Evolutionary conservation across 192 early-diverging fungal genomes (phyloP).

Genomic region (Radiomyces spectabilis): DNA sequence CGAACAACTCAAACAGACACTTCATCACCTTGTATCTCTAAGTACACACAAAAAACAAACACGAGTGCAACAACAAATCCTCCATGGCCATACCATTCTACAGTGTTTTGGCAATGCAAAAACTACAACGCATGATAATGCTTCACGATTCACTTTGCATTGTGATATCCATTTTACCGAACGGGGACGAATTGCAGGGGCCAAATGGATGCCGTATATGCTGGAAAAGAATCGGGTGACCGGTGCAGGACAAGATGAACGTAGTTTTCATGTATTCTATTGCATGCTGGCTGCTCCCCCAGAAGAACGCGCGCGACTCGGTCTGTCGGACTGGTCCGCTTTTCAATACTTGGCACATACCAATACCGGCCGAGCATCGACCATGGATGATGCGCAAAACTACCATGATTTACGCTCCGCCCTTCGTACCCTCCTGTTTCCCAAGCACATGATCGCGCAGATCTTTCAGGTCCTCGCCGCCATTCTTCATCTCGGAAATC

Average conservation of each 20-base stretch:
- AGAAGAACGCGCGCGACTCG: constrained; percentile 73
- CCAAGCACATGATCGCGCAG: constrained; percentile 67
- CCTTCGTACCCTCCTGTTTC: constrained; percentile 80
- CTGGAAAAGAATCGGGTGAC: constrained; percentile 81
- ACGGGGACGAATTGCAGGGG: constrained; percentile 80
- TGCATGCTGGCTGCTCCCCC: constrained; percentile 69
- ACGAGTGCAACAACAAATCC: constrained; percentile 56
- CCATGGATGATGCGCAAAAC: constrained; percentile 51
- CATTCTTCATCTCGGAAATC: constrained; percentile 83
- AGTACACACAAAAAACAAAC: constrained; percentile 64
- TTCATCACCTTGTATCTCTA: constrained; percentile 60
- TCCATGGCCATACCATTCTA: constrained; percentile 64
- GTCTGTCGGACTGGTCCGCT: constrained; percentile 57
- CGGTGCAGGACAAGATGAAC: constrained; percentile 52
- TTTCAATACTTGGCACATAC: constrained; percentile 51
- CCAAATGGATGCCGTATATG: constrained; percentile 79
- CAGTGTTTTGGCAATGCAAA: constrained; percentile 83
- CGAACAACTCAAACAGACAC: constrained; percentile 57
- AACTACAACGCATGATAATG: constrained; percentile 67
- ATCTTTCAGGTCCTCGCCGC: constrained; percentile 81
- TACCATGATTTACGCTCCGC: constrained; percentile 65
- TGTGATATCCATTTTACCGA: constrained; percentile 87
- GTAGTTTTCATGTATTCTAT: constrained; percentile 95
- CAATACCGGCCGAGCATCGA: constrained; percentile 23
- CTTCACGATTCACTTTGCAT: constrained; percentile 74